Evolutionary conservation across 306 rosid genomes (phyloP), one percentile per base, ranked within the genome.

Genomic region (Cucurbita pepo): DNA sequence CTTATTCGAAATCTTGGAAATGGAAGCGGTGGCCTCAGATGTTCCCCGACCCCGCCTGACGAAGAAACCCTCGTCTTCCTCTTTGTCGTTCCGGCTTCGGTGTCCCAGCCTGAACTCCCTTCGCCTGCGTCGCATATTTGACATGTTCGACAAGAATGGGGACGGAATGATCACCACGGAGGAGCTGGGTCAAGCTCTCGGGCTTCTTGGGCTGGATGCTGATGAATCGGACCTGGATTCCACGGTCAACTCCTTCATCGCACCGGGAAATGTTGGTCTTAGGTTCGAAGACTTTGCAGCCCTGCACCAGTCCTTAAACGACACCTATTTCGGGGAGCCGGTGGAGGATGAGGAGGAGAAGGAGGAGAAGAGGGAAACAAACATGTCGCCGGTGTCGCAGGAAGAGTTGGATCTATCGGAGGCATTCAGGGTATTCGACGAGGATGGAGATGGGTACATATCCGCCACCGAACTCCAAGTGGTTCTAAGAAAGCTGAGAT

Each of bases 381-480:
- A 1, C 7, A 37, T 5, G 62, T 10, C 50, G 63, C 4, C 50
- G 52, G 53, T 58, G 69, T 51, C 73, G 3, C 88, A 79, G 66
- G 83, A 88, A 62, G 96, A 90, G 19, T 63, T 78, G 8, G 96
- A 90, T 14, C 78, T 92, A 1, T 71, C 86, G 61, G 98, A 92
- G 77, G 98, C 96, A 1, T 92, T 92, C 76, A 92, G 89, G 82
- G 98, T 92, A 52, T 92, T 92, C 74, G 98, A 92, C 8, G 93
- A 84, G 75, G 73, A 92, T 59, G 93, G 96, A 1, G 96, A 92
- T 45, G 98, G 96, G 2, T 92, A 64, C 73, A 92, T 92, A 15
- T 92, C 93, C 3, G 98, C 98, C 0, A 71, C 30, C 60, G 98
- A 92, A 73, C 56, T 92, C 71, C 98, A 92, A 53, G 82, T 67